Percentiles rank a stretch among this genome's conserved stretches.
These are phyloP conservation scores for Magnolia changhungtana DNA, from an alignment of 164 flowering plant species.

Conservation along the genomic window DNA sequence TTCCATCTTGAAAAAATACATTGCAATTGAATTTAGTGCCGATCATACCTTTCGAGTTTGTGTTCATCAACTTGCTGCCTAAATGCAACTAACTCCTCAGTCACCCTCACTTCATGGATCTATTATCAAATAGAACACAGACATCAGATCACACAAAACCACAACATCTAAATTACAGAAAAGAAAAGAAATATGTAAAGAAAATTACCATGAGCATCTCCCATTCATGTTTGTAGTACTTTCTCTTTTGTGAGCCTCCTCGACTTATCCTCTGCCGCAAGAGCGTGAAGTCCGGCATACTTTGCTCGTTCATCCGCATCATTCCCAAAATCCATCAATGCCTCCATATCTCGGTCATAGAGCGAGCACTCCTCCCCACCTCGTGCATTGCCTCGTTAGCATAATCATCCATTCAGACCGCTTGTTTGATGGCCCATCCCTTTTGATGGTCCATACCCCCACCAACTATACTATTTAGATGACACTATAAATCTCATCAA, in stretches of 20 bases:
- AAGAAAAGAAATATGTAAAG: neutral
- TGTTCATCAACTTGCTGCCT: conserved; percentile 15
- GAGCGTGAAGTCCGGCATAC: conserved; percentile 63
- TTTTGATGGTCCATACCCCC: no score
- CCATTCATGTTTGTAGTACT: conserved; percentile 35
- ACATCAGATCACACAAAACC: neutral
- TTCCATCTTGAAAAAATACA: neutral
- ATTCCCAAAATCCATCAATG: conserved; percentile 90
- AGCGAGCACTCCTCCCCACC: conserved; percentile 75
- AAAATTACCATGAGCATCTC: conserved; percentile 20
- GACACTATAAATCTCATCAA: no score
- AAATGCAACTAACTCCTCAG: conserved; percentile 16
- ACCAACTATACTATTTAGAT: no score
- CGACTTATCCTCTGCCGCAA: conserved; percentile 53
- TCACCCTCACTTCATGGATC: conserved; percentile 21
- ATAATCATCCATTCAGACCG: no score
- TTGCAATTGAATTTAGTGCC: neutral
- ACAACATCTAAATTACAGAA: neutral
- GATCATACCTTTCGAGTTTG: conserved; percentile 12
- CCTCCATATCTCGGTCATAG: conserved; percentile 85
- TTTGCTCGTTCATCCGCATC: conserved; percentile 87
- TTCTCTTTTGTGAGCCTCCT: conserved; percentile 37
- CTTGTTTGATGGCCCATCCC: no score
- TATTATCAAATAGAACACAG: conserved; percentile 6
- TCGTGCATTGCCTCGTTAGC: conserved; percentile 34